These are phyloP conservation scores for Rubroshorea leprosula DNA, from an alignment of 345 rosid species.

Conservation along the genomic window DNA sequence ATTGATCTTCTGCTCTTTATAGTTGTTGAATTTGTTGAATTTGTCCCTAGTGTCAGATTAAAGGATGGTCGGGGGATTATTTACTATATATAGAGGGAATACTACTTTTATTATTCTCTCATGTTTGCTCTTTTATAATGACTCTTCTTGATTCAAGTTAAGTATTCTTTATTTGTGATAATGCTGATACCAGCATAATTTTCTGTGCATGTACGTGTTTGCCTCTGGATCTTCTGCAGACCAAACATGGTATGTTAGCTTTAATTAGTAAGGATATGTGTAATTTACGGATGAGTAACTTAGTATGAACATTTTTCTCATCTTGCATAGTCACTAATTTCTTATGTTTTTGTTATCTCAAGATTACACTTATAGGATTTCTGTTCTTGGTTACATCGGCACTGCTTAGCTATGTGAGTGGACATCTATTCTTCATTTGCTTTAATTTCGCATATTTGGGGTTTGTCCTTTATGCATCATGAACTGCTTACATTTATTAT, in stretches of 20 bases:
- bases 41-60: too few species aligned
- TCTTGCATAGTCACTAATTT: constrained; percentile 4
- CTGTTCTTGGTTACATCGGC: constrained; percentile 85
- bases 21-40: too few species aligned
- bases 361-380: constrained; percentile 95
- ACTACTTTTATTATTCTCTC: neutral
- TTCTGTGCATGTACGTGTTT: constrained; percentile 12
- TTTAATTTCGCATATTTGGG: neutral
- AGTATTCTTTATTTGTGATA: neutral
- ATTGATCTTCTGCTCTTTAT: too few species aligned
- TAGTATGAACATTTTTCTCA: neutral
- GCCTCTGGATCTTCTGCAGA: constrained; percentile 40
- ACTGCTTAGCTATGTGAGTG: constrained; percentile 83
- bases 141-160: neutral
- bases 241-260: constrained; percentile 72
- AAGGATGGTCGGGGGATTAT: too few species aligned
- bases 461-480: neutral
- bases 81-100: neutral
- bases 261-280: too few species aligned
- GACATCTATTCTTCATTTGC: constrained; percentile 7
- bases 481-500: too few species aligned
- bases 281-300: too few species aligned
- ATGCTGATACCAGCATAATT: constrained; percentile 15
- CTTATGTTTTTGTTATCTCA: constrained; percentile 17
- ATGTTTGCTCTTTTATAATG: neutral